These are phyloP conservation scores for Colletotrichum echinochloae DNA, from an alignment of 2,329 filamentous ascomycete genomes.

Conservation along the genomic window DNA sequence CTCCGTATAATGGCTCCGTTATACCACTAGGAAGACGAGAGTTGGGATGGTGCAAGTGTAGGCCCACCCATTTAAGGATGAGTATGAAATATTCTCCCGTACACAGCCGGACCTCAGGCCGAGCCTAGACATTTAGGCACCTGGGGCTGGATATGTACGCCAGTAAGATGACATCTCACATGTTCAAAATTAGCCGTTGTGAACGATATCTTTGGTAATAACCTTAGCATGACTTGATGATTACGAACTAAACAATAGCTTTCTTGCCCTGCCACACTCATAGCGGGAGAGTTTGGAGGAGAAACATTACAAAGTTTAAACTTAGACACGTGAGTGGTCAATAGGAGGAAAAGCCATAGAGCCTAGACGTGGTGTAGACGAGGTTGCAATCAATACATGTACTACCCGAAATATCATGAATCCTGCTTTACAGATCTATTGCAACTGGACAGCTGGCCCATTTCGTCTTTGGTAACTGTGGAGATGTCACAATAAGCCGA, in stretches of 20 bases:
- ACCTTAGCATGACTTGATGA: background rate
- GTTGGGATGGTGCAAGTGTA: background rate
- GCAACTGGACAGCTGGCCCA: accelerated
- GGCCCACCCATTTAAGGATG: background rate
- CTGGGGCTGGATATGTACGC: background rate
- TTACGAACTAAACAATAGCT: accelerated
- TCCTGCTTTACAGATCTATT: background rate
- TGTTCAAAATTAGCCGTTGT: background rate
- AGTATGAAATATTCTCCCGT: background rate
- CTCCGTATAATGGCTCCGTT: constrained; percentile 12
- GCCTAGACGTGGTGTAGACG: background rate
- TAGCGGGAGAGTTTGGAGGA: background rate
- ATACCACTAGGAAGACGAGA: background rate
- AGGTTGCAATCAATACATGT: background rate
- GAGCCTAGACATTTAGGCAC: background rate
- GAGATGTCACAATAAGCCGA: background rate
- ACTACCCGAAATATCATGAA: too few species aligned
- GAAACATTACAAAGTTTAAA: background rate
- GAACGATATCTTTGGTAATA: background rate
- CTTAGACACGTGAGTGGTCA: background rate
- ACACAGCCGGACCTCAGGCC: background rate
- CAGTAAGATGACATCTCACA: background rate
- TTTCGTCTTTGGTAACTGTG: accelerated
- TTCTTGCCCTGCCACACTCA: too few species aligned
- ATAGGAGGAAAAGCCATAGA: too few species aligned